A percentile compares a stretch with the other conserved stretches of the same genome.
phyloP scores from a whole-genome alignment of 2,329 filamentous ascomycete species.

The Penicillium janthinellum region DNA sequence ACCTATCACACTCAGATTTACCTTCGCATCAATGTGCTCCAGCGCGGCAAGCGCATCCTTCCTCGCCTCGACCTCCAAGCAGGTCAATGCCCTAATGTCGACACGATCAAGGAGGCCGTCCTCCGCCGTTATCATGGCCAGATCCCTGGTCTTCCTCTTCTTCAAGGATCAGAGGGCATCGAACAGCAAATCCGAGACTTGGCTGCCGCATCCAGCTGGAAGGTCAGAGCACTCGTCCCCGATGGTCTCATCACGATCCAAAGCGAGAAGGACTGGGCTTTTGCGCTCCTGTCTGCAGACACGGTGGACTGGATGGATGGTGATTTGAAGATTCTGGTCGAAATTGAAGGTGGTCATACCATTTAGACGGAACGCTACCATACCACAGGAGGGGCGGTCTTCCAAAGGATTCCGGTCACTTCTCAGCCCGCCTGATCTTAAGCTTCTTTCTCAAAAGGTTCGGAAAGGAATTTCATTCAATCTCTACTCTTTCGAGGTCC shows the following conservation, averaged over 20 bases:
- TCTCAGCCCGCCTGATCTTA: not conserved
- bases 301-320: constrained; percentile 53
- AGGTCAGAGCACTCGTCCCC: constrained; percentile 45
- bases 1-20: constrained; percentile 27
- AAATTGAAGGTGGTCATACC: constrained; percentile 28
- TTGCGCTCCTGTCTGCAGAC: constrained; percentile 46
- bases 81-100: constrained; percentile 38
- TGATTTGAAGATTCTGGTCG: constrained; percentile 46
- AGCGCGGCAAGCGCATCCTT: constrained; percentile 43
- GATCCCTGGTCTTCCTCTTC: constrained; percentile 29
- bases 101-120: constrained; percentile 35
- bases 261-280: constrained; percentile 48
- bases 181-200: constrained; percentile 22
- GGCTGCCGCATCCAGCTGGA: constrained; percentile 28
- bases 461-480: no score
- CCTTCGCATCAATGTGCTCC: constrained; percentile 43
- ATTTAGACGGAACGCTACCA: constrained; percentile 8
- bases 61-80: constrained; percentile 42
- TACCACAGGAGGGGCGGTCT: not conserved
- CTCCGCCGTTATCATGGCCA: constrained; percentile 36
- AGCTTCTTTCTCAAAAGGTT: no score
- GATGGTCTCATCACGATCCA: constrained; percentile 44
- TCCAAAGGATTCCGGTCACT: not conserved
- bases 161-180: constrained; percentile 4
- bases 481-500: not conserved